phyloP scores from a whole-genome alignment of 176 grass and related monocot species.

The Oryza coarctata region DNA sequence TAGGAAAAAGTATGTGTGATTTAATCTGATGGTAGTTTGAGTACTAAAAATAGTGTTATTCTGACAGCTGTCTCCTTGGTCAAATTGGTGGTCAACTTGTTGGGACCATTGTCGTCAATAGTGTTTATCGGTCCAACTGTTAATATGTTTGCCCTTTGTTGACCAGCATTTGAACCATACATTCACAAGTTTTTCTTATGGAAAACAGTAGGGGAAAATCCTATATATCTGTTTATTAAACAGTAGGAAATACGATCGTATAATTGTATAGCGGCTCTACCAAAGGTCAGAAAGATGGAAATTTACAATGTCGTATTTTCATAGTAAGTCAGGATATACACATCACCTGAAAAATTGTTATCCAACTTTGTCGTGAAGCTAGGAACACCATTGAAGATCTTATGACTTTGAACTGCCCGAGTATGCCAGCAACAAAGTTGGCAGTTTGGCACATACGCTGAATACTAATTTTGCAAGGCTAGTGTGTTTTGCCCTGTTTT shows the following conservation, averaged over 20 bases:
- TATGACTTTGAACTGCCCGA: neutral
- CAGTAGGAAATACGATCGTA: neutral
- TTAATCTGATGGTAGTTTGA: neutral
- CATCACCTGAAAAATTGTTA: neutral
- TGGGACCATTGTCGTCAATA: neutral
- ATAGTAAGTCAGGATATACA: neutral
- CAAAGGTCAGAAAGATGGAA: neutral
- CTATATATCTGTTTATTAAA: neutral
- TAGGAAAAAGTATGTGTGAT: conserved; percentile 3
- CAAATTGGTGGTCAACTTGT: neutral
- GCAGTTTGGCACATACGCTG: neutral
- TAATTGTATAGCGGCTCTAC: neutral
- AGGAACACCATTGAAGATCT: neutral
- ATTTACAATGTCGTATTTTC: neutral
- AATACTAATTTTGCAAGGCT: neutral
- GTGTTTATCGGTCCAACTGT: neutral
- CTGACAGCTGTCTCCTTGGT: neutral
- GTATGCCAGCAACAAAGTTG: neutral
- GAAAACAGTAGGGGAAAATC: neutral
- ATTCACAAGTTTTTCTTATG: neutral
- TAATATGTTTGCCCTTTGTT: neutral
- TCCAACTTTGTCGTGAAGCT: neutral
- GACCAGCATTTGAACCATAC: neutral
- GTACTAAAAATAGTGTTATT: conserved; percentile 35
- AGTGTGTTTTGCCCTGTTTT: neutral